These are phyloP conservation scores for Daldinia vernicosa DNA, from an alignment of 495 filamentous ascomycete genomes.

Conservation along the genomic window DNA sequence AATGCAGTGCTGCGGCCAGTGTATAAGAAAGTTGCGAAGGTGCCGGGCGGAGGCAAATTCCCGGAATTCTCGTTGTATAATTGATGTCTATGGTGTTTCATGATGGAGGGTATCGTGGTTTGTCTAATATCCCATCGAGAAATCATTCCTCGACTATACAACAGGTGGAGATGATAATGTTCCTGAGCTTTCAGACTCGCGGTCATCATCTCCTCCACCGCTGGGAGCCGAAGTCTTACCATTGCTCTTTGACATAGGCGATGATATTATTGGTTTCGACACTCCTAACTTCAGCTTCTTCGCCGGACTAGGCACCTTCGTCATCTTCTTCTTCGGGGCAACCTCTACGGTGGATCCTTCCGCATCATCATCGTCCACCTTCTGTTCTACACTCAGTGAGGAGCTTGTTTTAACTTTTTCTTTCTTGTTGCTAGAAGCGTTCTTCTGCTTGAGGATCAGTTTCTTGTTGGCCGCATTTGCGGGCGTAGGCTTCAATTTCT, in stretches of 20 bases:
- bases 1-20: slow-evolving; percentile 42
- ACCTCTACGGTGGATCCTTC: slow-evolving; percentile 54
- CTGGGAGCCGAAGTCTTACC: slow-evolving; percentile 42
- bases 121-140: slow-evolving; percentile 2
- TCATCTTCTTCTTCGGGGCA: slow-evolving; percentile 53
- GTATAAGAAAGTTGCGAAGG: slow-evolving; percentile 34
- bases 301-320: slow-evolving; percentile 53
- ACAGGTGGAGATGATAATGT: slow-evolving; percentile 60
- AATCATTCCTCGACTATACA: slow-evolving; percentile 31
- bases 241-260: slow-evolving; percentile 50
- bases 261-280: slow-evolving; percentile 51
- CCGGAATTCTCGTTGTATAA: background rate
- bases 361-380: slow-evolving; percentile 50
- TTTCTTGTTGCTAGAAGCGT: slow-evolving; percentile 49
- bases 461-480: slow-evolving; percentile 53
- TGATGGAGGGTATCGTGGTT: slow-evolving; percentile 3
- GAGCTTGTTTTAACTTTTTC: slow-evolving; percentile 57
- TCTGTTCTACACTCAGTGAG: slow-evolving; percentile 53
- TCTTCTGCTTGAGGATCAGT: slow-evolving; percentile 60
- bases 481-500: slow-evolving; percentile 58
- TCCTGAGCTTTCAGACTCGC: slow-evolving; percentile 60
- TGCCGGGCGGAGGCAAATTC: slow-evolving; percentile 8
- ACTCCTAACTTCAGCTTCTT: slow-evolving; percentile 58
- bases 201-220: slow-evolving; percentile 49
- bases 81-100: slow-evolving; percentile 6